Conservation (phyloP, 75 land plant genomes). For the Azolla pinnata region DNA sequence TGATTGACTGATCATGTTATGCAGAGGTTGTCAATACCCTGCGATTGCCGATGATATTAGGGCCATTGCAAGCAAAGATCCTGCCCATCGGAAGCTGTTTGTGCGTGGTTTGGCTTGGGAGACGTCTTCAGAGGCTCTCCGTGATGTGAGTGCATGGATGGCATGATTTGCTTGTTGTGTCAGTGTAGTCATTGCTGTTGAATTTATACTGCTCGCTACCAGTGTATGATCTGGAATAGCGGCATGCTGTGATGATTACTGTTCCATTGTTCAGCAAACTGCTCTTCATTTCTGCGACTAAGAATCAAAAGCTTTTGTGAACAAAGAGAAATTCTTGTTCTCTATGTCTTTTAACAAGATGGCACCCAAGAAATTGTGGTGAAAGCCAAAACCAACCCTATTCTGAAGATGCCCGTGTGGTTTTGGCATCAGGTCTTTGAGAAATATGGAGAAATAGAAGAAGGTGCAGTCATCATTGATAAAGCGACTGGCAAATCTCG, state of each 20-base stretch:
- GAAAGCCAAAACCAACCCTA: too few species aligned
- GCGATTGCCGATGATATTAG: conserved; percentile 73
- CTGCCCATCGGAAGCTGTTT: conserved; percentile 86
- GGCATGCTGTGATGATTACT: too few species aligned
- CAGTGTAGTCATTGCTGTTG: background rate
- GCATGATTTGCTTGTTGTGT: conserved; percentile 17
- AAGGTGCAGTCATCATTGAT: conserved; percentile 67
- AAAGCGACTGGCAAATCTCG: conserved; percentile 63
- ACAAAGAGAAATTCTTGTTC: too few species aligned
- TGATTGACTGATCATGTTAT: conserved; percentile 59
- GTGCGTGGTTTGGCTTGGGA: conserved; percentile 92
- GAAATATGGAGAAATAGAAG: conserved; percentile 65
- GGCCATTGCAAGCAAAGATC: conserved; percentile 74
- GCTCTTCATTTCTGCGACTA: too few species aligned
- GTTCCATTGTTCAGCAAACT: too few species aligned
- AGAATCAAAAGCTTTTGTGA: too few species aligned
- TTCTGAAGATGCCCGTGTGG: too few species aligned
- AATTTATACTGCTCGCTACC: too few species aligned
- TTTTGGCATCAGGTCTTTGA: conserved; percentile 43
- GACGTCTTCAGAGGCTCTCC: conserved; percentile 70
- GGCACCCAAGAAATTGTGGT: too few species aligned
- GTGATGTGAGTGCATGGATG: conserved; percentile 75
- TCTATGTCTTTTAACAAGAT: too few species aligned
- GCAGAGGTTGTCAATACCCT: conserved; percentile 76
- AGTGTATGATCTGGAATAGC: too few species aligned